Evolutionary conservation across 805 yeast species (phyloP).

Genomic region (Candida ortonii): DNA sequence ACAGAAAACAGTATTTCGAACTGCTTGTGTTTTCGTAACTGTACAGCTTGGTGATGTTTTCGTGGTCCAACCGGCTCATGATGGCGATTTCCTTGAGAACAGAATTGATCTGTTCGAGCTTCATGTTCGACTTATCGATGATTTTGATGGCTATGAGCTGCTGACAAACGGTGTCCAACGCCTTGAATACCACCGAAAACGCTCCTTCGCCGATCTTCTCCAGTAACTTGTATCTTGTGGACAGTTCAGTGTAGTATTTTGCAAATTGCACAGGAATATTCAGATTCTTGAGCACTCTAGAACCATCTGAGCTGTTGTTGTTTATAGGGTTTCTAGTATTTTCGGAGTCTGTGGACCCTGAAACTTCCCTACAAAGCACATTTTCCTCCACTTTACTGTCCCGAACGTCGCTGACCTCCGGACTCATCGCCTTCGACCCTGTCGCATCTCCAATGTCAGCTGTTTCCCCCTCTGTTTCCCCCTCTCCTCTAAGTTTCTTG

Average conservation of each 20-base stretch:
- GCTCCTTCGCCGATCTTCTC: constrained; percentile 78
- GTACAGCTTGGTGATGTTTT: constrained; percentile 56
- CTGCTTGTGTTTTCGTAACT: constrained; percentile 49
- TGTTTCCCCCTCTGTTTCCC: constrained; percentile 1
- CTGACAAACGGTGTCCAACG: constrained; percentile 45
- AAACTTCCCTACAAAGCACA: no score
- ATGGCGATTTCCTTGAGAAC: constrained; percentile 71
- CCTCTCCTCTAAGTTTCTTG: constrained; percentile 10
- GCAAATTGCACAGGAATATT: constrained; percentile 15
- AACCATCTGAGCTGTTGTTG: no score
- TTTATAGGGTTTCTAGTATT: no score
- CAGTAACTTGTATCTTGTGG: constrained; percentile 25
- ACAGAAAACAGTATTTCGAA: constrained; percentile 53
- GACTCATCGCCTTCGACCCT: no score
- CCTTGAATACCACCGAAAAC: constrained; percentile 80
- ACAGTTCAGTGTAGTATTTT: constrained; percentile 28
- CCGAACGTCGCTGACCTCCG: no score
- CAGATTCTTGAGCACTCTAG: no score
- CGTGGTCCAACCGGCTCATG: constrained; percentile 62
- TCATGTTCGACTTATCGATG: constrained; percentile 59
- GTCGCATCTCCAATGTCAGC: no score
- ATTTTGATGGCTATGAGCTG: constrained; percentile 69
- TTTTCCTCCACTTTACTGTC: no score
- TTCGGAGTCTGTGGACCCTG: no score
- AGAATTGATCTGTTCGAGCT: constrained; percentile 48